A percentile compares a stretch with the other conserved stretches of the same genome.
Conservation (phyloP, 768 basidiomycete species). For the Leucocoprinus sp. region DNA sequence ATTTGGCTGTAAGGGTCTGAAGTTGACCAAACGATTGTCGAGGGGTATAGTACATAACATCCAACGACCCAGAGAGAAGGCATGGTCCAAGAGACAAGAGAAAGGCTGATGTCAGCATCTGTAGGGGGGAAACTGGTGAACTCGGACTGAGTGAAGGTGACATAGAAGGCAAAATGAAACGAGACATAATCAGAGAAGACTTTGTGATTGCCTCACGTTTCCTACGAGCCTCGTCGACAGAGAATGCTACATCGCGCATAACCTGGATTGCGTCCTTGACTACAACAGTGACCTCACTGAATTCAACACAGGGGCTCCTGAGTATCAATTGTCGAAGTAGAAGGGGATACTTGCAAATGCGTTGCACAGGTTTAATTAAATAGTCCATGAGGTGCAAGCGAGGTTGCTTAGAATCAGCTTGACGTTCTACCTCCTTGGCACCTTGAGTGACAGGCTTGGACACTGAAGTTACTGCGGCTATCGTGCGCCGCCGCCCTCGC, state of each 20-base stretch:
- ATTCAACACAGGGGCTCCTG: slow-evolving; percentile 10
- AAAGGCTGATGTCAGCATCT: slow-evolving; percentile 44
- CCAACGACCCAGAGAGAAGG: slow-evolving; percentile 76
- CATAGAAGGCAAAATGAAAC: slow-evolving; percentile 34
- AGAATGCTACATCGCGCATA: slow-evolving; percentile 68
- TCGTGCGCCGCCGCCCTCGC: slow-evolving; percentile 32
- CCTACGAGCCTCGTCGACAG: slow-evolving; percentile 76
- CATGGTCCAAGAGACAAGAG: slow-evolving; percentile 72
- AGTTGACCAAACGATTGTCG: slow-evolving; percentile 25
- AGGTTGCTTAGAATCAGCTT: slow-evolving; percentile 17
- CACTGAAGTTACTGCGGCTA: slow-evolving; percentile 46
- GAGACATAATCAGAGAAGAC: slow-evolving; percentile 58
- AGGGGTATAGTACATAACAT: slow-evolving; percentile 71
- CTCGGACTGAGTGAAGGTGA: slow-evolving; percentile 17
- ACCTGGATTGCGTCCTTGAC: slow-evolving; percentile 52
- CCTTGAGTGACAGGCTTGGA: slow-evolving; percentile 29
- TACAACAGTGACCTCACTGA: slow-evolving; percentile 32
- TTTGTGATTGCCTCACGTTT: slow-evolving; percentile 56
- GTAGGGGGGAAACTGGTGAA: slow-evolving; percentile 19
- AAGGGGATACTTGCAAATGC: slow-evolving; percentile 92
- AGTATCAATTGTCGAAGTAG: slow-evolving; percentile 65
- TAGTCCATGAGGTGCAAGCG: slow-evolving; percentile 72
- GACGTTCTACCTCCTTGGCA: slow-evolving; percentile 22
- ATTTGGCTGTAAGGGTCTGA: slow-evolving; percentile 54
- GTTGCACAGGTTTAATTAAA: slow-evolving; percentile 94